phyloP scores from a whole-genome alignment of 768 basidiomycete genomes.

The Filobasidium floriforme region DNA sequence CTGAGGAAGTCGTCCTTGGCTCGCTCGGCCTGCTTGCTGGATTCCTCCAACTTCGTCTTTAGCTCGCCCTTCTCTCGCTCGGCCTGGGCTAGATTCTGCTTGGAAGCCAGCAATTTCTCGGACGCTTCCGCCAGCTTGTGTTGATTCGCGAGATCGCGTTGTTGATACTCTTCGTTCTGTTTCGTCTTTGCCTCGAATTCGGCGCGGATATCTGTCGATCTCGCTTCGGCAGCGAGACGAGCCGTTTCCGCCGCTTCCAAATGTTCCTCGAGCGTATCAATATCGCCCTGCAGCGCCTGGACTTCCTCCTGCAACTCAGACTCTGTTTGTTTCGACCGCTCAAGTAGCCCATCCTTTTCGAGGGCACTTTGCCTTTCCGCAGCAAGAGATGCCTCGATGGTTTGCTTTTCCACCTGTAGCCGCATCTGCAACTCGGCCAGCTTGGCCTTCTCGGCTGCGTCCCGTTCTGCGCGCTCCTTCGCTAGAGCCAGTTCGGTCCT shows the following conservation, averaged over 20 bases:
- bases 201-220: conserved; percentile 9
- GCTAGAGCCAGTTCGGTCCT: conserved; percentile 72
- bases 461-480: conserved; percentile 78
- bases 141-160: conserved; percentile 11
- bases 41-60: background rate
- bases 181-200: conserved; percentile 23
- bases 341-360: conserved; percentile 75
- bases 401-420: conserved; percentile 73
- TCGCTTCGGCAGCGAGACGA: conserved; percentile 53
- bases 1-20: conserved; percentile 16
- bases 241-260: conserved; percentile 63
- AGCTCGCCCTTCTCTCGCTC: conserved; percentile 10
- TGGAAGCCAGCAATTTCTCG: conserved; percentile 6
- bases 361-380: conserved; percentile 69
- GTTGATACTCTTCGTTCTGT: conserved; percentile 5
- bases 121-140: conserved; percentile 11
- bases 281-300: conserved; percentile 65
- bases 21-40: conserved; percentile 9
- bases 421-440: conserved; percentile 73
- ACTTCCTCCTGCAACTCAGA: conserved; percentile 79
- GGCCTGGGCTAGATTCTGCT: background rate
- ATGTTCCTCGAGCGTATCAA: conserved; percentile 77
- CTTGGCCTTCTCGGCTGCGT: conserved; percentile 69
- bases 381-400: conserved; percentile 70
- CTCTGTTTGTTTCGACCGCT: conserved; percentile 66